Percentiles rank a stretch among this genome's conserved stretches.
Conservation (phyloP, 2,329 filamentous ascomycete species). For the Neophaeococcomyces aloes region DNA sequence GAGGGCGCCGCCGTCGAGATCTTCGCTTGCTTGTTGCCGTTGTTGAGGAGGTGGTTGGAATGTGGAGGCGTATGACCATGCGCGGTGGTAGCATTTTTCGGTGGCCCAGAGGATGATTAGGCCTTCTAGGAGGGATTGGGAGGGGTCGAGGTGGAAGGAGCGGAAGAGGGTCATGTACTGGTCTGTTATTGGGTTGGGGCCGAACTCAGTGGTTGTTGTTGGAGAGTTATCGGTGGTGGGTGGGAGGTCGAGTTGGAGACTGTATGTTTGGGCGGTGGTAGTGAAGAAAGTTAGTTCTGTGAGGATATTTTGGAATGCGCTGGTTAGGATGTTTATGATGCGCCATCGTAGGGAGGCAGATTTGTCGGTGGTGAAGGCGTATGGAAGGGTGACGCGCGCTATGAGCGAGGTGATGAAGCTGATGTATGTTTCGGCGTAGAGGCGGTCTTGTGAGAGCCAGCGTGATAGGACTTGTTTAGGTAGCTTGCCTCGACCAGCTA, state of each 20-base stretch:
- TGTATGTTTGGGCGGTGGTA: constrained; percentile 51
- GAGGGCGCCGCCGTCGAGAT: constrained; percentile 55
- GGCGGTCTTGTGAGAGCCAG: constrained; percentile 63
- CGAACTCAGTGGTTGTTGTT: constrained; percentile 18
- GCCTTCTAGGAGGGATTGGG: constrained; percentile 51
- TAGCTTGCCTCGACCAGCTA: constrained; percentile 53
- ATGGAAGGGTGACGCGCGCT: constrained; percentile 48
- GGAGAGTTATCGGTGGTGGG: too few relatives aligned
- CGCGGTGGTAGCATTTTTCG: constrained; percentile 53
- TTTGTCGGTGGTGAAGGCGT: constrained; percentile 30
- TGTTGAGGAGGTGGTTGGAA: constrained; percentile 2
- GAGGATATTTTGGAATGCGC: constrained; percentile 55
- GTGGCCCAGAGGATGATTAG: constrained; percentile 68
- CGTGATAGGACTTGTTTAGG: constrained; percentile 45
- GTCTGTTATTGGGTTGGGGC: constrained; percentile 38
- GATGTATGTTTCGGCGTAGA: constrained; percentile 62
- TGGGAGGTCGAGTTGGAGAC: constrained; percentile 38
- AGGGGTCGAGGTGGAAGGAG: constrained; percentile 40
- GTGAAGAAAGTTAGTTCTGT: constrained; percentile 60
- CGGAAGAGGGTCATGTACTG: constrained; percentile 51
- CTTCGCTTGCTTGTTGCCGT: constrained; percentile 21
- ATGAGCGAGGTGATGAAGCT: constrained; percentile 56
- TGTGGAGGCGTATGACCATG: constrained; percentile 41
- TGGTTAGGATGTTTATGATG: constrained; percentile 53
- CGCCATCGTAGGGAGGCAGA: constrained; percentile 38